Evolutionary conservation across 768 basidiomycete genomes (phyloP), one percentile per base, ranked within the genome.

Genomic region (Heimioporus sp.): DNA sequence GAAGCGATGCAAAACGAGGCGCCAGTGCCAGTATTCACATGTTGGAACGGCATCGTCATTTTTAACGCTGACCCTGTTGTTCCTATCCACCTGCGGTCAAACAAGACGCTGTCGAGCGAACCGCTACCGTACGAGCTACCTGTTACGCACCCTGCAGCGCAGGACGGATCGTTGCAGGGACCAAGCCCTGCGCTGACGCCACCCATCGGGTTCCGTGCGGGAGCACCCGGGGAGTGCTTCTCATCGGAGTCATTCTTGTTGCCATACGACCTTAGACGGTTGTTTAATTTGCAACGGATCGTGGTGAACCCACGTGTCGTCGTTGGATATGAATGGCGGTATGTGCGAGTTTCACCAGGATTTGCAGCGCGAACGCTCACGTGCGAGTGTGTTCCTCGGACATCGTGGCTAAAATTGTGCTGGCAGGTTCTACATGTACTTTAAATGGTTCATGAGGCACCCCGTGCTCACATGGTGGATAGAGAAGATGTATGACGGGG

Each of bases 21-120:
- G 13, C 73, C 76, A 11, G 76, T 68, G 2, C 75, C 76, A 10
- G 76, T 76, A 7, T 73, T 75, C 50, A 53, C 73, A 0, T 77
- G 76, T 60, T 77, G 76, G 76, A 77, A 77, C 45, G 76, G 76
- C 31, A 73, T 77, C 55, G 66, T 66, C 43, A 71, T 70, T 3
- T 71, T 77, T 56, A 40, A 56, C 10, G 70, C 76, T 0, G 76
- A 77, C 45, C 74, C 76, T 5, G 42, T 77, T 21, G 64, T 76
- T 30, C 75, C 76, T 13, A 51, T 73, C 34, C 52, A 65, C 43
- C 65, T 75, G 6, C 75, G 76, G 41, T 58, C 64, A 1, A 73
- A 73, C 40, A 56, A 46, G 15, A 72, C 71, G 13, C 68, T 76
- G n/a, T 75, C 73, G 0, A 58, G 49, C 1, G 35, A 62, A 19